These are phyloP conservation scores for Diaporthe australafricana DNA, from an alignment of 2,329 filamentous ascomycete genomes.

Conservation along the genomic window DNA sequence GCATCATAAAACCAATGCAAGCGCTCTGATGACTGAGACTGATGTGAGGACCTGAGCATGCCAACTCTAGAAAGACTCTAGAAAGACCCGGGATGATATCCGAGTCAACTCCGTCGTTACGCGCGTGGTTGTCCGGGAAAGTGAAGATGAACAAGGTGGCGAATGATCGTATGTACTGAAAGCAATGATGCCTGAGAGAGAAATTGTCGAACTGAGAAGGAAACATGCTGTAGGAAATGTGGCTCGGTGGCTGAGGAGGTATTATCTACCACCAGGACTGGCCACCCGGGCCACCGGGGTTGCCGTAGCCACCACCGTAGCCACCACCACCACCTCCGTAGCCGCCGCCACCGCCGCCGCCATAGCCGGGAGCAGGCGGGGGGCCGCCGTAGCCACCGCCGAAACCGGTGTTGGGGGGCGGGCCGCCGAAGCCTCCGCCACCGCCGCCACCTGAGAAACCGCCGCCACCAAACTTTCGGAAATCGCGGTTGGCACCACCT, in stretches of 20 bases:
- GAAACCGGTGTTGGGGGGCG: conserved; percentile 51
- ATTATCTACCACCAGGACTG: conserved; percentile 75
- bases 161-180: conserved; percentile 54
- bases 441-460: conserved; percentile 58
- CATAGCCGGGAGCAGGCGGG: conserved; percentile 44
- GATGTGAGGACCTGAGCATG: conserved; percentile 50
- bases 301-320: conserved; percentile 73
- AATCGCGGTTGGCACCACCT: conserved; percentile 81
- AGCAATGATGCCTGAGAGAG: conserved; percentile 40
- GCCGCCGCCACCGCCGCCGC: conserved; percentile 51
- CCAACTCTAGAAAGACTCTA: conserved; percentile 49
- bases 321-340: conserved; percentile 57
- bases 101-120: conserved; percentile 49
- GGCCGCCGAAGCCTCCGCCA: conserved; percentile 53
- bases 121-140: conserved; percentile 49
- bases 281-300: conserved; percentile 72
- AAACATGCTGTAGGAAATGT: conserved; percentile 20
- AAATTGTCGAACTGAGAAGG: conserved; percentile 39
- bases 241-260: conserved; percentile 27
- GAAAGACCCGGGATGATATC: conserved; percentile 42
- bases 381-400: conserved; percentile 56
- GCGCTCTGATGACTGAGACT: conserved; percentile 51
- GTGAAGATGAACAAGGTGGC: conserved; percentile 41
- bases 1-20: conserved; percentile 49
- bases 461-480: conserved; percentile 80